Evolutionary conservation across 164 flowering plant species (phyloP).

Genomic region (Hamamelis virginiana): DNA sequence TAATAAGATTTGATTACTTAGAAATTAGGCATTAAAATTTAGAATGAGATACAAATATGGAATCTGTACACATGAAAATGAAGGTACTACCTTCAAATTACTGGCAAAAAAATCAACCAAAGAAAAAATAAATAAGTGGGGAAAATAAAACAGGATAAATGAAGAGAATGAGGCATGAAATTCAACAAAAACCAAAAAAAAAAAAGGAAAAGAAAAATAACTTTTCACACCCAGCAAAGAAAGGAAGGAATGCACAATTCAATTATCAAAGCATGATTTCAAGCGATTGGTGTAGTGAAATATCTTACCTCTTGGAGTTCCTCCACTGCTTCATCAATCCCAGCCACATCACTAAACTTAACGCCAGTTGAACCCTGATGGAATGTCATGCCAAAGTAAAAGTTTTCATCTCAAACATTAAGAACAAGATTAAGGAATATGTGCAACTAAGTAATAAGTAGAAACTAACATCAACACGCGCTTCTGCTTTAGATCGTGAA

Average conservation of each 20-base stretch:
- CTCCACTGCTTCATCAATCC: conserved; percentile 97
- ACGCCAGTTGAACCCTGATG: conserved; percentile 94
- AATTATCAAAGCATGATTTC: neutral
- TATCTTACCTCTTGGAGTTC: conserved; percentile 86
- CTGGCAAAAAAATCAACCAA: too few relatives aligned
- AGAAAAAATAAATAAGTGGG: too few relatives aligned
- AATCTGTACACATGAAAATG: neutral
- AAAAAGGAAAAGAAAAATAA: too few relatives aligned
- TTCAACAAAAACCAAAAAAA: too few relatives aligned
- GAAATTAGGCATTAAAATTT: neutral
- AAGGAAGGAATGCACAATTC: neutral
- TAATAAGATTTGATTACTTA: neutral
- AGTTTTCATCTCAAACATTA: neutral
- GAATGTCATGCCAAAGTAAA: conserved; percentile 3
- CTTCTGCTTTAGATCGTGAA: conserved; percentile 92
- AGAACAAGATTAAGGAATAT: neutral
- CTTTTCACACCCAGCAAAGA: neutral
- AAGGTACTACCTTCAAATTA: neutral
- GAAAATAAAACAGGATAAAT: neutral
- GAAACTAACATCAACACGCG: conserved; percentile 94
- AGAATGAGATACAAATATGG: conserved; percentile 1
- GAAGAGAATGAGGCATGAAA: too few relatives aligned
- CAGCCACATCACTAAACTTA: conserved; percentile 81
- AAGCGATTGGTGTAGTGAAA: neutral
- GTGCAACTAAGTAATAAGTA: neutral